Percentiles rank a stretch among this genome's conserved stretches.
Evolutionary conservation across 306 rosid species (phyloP).

Genomic region (Macrotyloma uniflorum): DNA sequence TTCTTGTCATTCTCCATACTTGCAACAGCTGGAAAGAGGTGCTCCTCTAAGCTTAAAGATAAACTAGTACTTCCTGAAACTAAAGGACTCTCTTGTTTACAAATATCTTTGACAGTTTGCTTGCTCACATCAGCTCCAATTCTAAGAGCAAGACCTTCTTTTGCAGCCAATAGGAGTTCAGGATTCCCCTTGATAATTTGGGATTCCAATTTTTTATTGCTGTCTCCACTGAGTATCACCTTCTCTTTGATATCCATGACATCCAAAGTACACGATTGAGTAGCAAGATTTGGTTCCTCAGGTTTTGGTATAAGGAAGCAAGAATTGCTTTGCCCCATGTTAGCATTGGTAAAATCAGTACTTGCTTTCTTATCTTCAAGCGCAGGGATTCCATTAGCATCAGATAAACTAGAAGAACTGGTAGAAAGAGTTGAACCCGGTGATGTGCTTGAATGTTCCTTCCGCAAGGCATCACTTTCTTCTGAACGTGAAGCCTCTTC

Average conservation of each 20-base stretch:
- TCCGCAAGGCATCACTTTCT: conserved; percentile 35
- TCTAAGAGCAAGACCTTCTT: conserved; percentile 48
- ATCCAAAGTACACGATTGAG: conserved; percentile 43
- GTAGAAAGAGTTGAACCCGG: conserved; percentile 54
- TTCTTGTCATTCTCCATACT: conserved; percentile 34
- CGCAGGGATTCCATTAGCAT: conserved; percentile 40
- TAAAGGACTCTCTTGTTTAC: conserved; percentile 46
- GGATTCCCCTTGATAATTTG: conserved; percentile 44
- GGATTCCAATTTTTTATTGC: conserved; percentile 32
- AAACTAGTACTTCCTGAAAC: conserved; percentile 49
- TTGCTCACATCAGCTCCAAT: conserved; percentile 45
- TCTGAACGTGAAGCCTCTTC: conserved; percentile 38
- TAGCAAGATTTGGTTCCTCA: conserved; percentile 45
- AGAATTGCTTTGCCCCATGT: conserved; percentile 40
- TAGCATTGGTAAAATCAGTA: conserved; percentile 42
- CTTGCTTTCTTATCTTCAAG: conserved; percentile 53
- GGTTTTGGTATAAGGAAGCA: conserved; percentile 44
- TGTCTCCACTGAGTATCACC: conserved; percentile 21
- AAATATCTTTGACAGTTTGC: conserved; percentile 41
- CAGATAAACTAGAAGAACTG: conserved; percentile 52
- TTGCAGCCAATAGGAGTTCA: conserved; percentile 56
- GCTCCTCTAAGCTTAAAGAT: conserved; percentile 58
- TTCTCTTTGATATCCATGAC: conserved; percentile 47
- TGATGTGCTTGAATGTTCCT: conserved; percentile 53
- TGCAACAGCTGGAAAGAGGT: conserved; percentile 42